phyloP scores from a whole-genome alignment of 78 protist species.

The Dictyostelium firmibasis region DNA sequence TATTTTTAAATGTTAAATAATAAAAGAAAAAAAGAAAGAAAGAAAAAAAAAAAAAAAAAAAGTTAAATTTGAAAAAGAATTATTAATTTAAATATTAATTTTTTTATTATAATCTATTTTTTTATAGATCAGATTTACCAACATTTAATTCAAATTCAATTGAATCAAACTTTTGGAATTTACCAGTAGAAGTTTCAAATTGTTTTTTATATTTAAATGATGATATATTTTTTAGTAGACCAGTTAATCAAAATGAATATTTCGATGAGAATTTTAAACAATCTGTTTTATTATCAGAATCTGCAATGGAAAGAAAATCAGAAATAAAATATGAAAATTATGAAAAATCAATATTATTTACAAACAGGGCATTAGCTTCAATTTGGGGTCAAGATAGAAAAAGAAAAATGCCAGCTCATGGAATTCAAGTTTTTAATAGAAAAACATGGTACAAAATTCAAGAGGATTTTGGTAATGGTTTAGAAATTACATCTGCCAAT shows the following conservation, averaged over 20 bases:
- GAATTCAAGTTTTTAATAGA: constrained; percentile 6
- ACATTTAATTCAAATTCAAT: too few species aligned
- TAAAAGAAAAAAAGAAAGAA: too few species aligned
- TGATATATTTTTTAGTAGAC: constrained; percentile 7
- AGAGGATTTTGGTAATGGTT: neutral
- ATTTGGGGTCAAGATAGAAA: neutral
- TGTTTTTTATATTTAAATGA: constrained; percentile 50
- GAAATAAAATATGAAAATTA: neutral
- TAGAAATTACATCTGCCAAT: neutral
- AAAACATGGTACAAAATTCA: neutral
- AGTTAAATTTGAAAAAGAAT: too few species aligned
- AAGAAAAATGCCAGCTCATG: neutral
- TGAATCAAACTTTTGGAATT: constrained; percentile 34
- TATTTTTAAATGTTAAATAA: too few species aligned
- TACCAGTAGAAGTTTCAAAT: too few species aligned
- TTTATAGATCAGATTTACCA: constrained; percentile 15
- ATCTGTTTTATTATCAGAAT: neutral
- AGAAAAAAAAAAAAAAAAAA: too few species aligned
- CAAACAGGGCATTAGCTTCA: neutral
- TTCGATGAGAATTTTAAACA: neutral
- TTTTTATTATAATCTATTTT: too few species aligned
- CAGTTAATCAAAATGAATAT: neutral
- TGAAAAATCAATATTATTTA: neutral
- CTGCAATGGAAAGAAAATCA: neutral
- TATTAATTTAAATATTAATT: too few species aligned